A percentile compares a stretch with the other conserved stretches of the same genome.
These are phyloP conservation scores for Populus ilicifolia DNA, from an alignment of 345 rosid species.

Conservation along the genomic window DNA sequence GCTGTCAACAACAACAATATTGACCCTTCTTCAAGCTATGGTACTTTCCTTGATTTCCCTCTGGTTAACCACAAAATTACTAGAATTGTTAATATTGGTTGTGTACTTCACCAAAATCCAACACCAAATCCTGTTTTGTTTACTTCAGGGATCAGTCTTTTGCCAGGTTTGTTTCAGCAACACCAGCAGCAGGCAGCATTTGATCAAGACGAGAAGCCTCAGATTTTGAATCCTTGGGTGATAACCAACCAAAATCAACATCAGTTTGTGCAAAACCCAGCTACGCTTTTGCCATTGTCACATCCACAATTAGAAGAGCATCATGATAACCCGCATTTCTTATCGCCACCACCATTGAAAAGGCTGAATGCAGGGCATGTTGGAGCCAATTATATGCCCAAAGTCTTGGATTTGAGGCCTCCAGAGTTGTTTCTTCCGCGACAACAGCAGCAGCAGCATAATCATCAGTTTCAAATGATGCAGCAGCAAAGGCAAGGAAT, in stretches of 20 bases:
- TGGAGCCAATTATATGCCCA: conserved; percentile 19
- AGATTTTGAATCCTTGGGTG: conserved; percentile 43
- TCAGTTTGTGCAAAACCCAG: conserved; percentile 42
- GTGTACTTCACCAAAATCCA: conserved; percentile 19
- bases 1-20: conserved; percentile 18
- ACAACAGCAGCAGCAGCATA: conserved; percentile 32
- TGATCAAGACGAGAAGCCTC: conserved; percentile 43
- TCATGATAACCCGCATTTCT: conserved; percentile 25
- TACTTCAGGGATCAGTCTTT: conserved; percentile 14
- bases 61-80: conserved; percentile 17
- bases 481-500: conserved; percentile 23
- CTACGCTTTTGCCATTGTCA: conserved; percentile 43
- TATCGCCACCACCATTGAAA: conserved; percentile 47
- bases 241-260: conserved; percentile 50
- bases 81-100: conserved; percentile 12
- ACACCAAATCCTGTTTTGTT: conserved; percentile 12
- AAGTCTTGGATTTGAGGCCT: conserved; percentile 20
- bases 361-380: conserved; percentile 26
- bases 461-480: conserved; percentile 32
- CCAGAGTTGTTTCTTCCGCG: conserved; percentile 40
- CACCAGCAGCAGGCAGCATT: conserved; percentile 18
- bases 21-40: conserved; percentile 32
- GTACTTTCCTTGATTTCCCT: conserved; percentile 33
- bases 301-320: conserved; percentile 44
- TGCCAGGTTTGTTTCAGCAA: conserved; percentile 26